Evolutionary conservation across 2,329 filamentous ascomycete genomes (phyloP).

Genomic region (Gnomoniopsis sp.): DNA sequence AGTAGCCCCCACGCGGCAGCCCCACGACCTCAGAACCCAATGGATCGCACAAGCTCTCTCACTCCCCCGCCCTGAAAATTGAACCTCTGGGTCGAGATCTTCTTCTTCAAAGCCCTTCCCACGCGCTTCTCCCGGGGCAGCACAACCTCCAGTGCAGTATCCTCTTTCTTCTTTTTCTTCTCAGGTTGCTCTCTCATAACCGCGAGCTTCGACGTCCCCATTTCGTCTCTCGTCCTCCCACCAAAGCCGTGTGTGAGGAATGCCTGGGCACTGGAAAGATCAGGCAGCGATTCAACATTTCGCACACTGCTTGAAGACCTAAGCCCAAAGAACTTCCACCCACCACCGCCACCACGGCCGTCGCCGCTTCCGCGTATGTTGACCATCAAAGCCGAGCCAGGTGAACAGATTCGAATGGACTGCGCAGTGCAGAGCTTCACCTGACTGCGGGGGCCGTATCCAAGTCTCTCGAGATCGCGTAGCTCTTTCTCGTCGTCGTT

Average conservation of each 20-base stretch:
- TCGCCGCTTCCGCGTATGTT: not conserved
- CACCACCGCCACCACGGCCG: not conserved
- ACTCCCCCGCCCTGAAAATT: not conserved
- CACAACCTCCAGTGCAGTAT: not conserved
- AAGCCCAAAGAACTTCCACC: not conserved
- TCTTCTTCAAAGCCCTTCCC: not conserved
- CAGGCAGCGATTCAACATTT: not conserved
- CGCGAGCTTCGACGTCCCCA: not conserved
- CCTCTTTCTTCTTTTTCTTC: too few species aligned
- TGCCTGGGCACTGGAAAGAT: not conserved
- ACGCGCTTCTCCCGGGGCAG: not conserved
- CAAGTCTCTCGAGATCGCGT: not conserved
- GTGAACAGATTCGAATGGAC: not conserved
- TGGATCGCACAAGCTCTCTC: not conserved
- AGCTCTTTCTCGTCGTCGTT: not conserved
- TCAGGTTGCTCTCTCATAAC: not conserved
- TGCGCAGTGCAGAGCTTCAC: not conserved
- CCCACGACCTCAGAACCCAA: not conserved
- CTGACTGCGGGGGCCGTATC: not conserved
- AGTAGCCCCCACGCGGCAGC: too few species aligned
- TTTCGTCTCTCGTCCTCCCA: not conserved
- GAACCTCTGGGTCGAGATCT: not conserved
- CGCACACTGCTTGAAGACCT: not conserved
- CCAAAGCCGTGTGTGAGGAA: not conserved
- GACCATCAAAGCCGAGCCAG: not conserved